Evolutionary conservation across 345 rosid species (phyloP), one percentile per base, ranked within the genome.

Genomic region (Excoecaria agallocha): DNA sequence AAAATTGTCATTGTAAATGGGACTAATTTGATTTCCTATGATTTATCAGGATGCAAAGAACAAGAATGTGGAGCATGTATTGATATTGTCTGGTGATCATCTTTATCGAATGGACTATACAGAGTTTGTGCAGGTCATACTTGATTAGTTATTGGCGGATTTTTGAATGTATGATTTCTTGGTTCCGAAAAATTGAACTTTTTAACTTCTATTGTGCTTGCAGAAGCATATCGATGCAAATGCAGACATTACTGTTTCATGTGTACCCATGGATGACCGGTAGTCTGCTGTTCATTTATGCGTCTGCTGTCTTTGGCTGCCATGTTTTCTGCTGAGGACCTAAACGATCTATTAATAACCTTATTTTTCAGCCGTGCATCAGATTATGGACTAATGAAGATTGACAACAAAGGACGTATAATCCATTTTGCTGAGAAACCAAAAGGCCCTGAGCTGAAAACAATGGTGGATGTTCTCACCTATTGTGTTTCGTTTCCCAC

Each of bases 31-130:
- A 62, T 66, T 52, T 75, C 71, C 0, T 69, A n/a, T 51, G 35
- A 74, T 73, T 71, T 54, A 54, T 83, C 72, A 92, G 95, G 92
- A 90, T 77, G 90, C 88, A 9, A 92, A 86, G 85, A 84, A 85
- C 76, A 90, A 92, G 85, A 84, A 87, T 77, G 90, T 92, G 74
- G 92, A 90, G 82, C 82, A 92, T 69, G 87, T 90, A 51, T 66
- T 92, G 83, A 88, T 92, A 67, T 82, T 92, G 78, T 92, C 97
- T 37, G 97, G 97, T 13, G 97, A 92, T 86, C 97, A 92, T 82
- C 95, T 92, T 55, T 89, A 90, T 81, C 86, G 93, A 52, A 89
- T 88, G 90, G 85, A 92, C 74, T 90, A 92, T 76, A 87, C 85
- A 86, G 83, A 90, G 24, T 90, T 92, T 83, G 88, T 92, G 67